phyloP scores from a whole-genome alignment of 257 asterid species.

The Solanum arcanum region DNA sequence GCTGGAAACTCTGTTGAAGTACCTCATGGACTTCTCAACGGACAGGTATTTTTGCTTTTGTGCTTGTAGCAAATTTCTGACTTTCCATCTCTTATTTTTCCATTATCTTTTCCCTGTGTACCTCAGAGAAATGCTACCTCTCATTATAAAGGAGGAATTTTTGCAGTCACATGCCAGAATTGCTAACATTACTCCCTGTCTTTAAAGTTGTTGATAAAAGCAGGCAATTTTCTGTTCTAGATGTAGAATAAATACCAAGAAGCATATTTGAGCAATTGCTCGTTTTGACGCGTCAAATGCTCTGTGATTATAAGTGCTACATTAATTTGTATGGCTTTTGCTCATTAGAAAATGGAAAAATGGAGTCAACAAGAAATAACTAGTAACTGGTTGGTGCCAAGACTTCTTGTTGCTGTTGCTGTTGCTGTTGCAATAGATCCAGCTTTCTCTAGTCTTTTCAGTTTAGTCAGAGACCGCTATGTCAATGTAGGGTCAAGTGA shows the following conservation, averaged over 20 bases:
- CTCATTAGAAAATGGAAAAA: neutral
- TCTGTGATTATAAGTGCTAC: neutral
- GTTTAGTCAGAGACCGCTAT: neutral
- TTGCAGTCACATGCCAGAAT: neutral
- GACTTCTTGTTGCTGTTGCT: neutral
- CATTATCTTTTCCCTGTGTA: neutral
- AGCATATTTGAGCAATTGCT: neutral
- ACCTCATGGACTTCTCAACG: constrained; percentile 66
- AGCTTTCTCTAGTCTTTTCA: neutral
- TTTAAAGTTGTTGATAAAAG: neutral
- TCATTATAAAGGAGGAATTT: neutral
- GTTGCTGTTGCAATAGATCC: neutral
- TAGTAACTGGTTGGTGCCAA: neutral
- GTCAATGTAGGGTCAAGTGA: neutral
- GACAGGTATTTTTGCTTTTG: constrained; percentile 53
- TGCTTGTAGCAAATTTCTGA: neutral
- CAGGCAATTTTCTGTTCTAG: neutral
- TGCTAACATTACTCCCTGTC: neutral
- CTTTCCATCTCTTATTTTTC: neutral
- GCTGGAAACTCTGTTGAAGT: constrained; percentile 87
- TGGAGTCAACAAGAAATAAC: neutral
- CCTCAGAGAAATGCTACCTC: neutral
- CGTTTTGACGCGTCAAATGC: neutral
- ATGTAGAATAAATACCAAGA: neutral
- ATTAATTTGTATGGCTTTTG: neutral